A percentile compares a stretch with the other conserved stretches of the same genome.
Evolutionary conservation across 2,329 filamentous ascomycete genomes (phyloP).

Genomic region (Trichophyton rubrum): DNA sequence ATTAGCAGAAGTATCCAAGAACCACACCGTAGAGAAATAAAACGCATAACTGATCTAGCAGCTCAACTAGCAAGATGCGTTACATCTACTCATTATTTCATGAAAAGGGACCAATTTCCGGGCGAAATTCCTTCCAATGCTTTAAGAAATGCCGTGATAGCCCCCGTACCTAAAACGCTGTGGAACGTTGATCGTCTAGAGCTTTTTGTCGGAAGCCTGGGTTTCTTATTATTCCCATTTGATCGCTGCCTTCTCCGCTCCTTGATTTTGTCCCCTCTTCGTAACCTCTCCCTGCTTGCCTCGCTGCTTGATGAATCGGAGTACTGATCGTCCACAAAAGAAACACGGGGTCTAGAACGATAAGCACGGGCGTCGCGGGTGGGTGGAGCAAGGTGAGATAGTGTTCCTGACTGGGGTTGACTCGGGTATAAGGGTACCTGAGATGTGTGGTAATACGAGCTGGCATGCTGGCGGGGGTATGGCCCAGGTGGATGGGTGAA

Average conservation of each 20-base stretch:
- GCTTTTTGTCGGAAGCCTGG: slow-evolving; percentile 18
- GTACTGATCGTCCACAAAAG: not conserved
- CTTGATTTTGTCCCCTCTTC: not conserved
- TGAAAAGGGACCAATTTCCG: not conserved
- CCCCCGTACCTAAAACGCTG: slow-evolving; percentile 25
- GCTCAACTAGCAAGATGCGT: not conserved
- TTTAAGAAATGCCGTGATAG: slow-evolving; percentile 29
- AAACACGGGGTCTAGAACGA: not conserved
- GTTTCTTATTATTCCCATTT: not conserved
- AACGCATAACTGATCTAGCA: not conserved
- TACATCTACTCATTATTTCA: not conserved
- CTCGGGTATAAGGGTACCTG: not conserved
- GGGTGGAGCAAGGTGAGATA: not conserved
- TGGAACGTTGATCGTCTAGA: slow-evolving; percentile 25
- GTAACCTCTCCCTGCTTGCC: slow-evolving; percentile 11
- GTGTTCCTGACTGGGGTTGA: not conserved
- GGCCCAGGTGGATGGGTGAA: not conserved
- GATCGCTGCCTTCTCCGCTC: not conserved
- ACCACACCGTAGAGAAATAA: not conserved
- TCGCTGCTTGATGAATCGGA: slow-evolving; percentile 10
- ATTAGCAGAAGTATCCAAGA: not conserved
- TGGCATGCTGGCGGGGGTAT: not conserved
- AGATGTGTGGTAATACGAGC: not conserved
- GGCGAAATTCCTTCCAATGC: slow-evolving; percentile 25
- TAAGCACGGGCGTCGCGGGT: not conserved